Evolutionary conservation across 805 yeast genomes (phyloP).

Genomic region (Maudiozyma pseudohumilis): DNA sequence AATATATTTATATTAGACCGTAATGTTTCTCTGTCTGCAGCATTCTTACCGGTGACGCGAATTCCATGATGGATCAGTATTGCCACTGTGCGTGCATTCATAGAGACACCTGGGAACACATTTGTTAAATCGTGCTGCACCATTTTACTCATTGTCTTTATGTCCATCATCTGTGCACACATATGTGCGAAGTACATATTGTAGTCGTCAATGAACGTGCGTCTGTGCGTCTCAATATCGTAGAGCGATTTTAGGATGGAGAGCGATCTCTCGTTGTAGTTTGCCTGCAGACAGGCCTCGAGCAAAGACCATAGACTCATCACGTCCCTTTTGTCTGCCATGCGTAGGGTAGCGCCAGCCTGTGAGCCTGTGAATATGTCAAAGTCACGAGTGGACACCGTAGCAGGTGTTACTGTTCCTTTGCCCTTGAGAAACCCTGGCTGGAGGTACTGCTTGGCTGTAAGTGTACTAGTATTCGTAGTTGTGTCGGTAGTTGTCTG

Average conservation of each 20-base stretch:
- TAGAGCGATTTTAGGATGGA: conserved; percentile 54
- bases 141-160: conserved; percentile 33
- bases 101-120: conserved; percentile 27
- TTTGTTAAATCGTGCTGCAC: conserved; percentile 35
- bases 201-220: conserved; percentile 52
- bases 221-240: conserved; percentile 34
- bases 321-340: conserved; percentile 11
- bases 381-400: conserved; percentile 10
- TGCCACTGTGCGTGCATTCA: conserved; percentile 53
- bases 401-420: too few species aligned
- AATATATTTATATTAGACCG: conserved; percentile 11
- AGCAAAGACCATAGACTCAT: conserved; percentile 63
- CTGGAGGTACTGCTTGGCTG: too few species aligned
- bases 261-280: conserved; percentile 60
- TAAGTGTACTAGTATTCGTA: too few species aligned
- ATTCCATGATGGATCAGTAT: conserved; percentile 43
- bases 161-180: conserved; percentile 12
- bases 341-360: conserved; percentile 9
- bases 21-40: background rate
- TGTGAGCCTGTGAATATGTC: conserved; percentile 23
- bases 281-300: conserved; percentile 65
- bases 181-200: conserved; percentile 47
- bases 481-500: too few species aligned
- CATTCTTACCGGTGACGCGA: conserved; percentile 4
- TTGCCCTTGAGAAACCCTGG: too few species aligned